phyloP scores from a whole-genome alignment of 2,329 filamentous ascomycete species.

The Curvularia hawaiiensis region DNA sequence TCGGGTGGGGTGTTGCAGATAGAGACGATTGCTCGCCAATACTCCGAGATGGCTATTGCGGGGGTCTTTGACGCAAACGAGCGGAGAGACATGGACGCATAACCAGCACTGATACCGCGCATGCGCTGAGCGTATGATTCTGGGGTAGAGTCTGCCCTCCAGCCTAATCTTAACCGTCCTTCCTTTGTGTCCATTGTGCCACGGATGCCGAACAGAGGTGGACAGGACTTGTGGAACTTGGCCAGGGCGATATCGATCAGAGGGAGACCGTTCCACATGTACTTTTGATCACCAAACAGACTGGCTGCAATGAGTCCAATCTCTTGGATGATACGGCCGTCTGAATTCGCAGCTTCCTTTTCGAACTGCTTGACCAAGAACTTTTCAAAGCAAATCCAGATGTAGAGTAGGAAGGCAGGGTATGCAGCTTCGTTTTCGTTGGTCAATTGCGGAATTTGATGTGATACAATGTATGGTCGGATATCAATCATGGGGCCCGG shows the following conservation, averaged over 20 bases:
- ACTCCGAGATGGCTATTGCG: constrained; percentile 80
- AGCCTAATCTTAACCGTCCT: constrained; percentile 42
- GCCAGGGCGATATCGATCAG: constrained; percentile 85
- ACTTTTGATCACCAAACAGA: constrained; percentile 72
- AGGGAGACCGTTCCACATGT: constrained; percentile 68
- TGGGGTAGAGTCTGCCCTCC: constrained; percentile 56
- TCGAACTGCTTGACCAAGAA: constrained; percentile 67
- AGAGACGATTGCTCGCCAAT: constrained; percentile 78
- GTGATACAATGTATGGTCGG: constrained; percentile 43
- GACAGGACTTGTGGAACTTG: constrained; percentile 81
- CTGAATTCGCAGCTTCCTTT: constrained; percentile 46
- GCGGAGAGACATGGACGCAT: constrained; percentile 79
- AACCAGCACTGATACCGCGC: constrained; percentile 83
- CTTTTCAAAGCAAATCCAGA: constrained; percentile 79
- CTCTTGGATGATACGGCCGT: constrained; percentile 65
- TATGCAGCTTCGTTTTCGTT: constrained; percentile 47
- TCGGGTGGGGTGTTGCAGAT: constrained; percentile 75
- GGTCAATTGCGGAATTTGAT: constrained; percentile 33
- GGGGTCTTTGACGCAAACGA: constrained; percentile 65
- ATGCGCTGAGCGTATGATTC: constrained; percentile 77
- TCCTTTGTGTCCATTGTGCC: constrained; percentile 72
- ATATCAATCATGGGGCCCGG: constrained; percentile 43
- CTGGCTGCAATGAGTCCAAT: constrained; percentile 78
- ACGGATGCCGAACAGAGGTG: constrained; percentile 82
- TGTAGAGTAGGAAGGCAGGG: constrained; percentile 63